Conservation (phyloP, 2,329 filamentous ascomycete species). For the Monilinia fructigena region DNA sequence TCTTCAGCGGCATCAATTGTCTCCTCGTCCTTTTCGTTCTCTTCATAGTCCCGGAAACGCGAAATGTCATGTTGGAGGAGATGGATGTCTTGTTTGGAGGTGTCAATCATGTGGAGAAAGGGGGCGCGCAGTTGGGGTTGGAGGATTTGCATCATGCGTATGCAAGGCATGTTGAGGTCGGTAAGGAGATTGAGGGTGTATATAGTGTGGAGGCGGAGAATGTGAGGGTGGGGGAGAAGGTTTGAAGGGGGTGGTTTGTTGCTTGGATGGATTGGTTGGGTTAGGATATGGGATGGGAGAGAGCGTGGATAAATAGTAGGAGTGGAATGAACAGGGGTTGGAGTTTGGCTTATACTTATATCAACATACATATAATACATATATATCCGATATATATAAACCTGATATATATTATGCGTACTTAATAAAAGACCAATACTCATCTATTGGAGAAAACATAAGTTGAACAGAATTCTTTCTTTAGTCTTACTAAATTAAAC, state of each 20-base stretch:
- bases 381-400: too few relatives aligned
- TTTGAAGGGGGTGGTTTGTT: not conserved
- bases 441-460: too few relatives aligned
- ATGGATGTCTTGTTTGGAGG: slow-evolving; percentile 55
- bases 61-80: slow-evolving; percentile 53
- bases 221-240: not conserved
- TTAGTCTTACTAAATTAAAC: too few relatives aligned
- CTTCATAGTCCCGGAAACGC: slow-evolving; percentile 56
- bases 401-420: too few relatives aligned
- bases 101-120: slow-evolving; percentile 38
- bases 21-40: slow-evolving; percentile 50
- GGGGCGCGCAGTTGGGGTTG: slow-evolving; percentile 34
- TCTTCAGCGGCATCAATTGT: slow-evolving; percentile 53
- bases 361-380: too few relatives aligned
- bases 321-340: too few relatives aligned
- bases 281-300: not conserved
- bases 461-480: too few relatives aligned
- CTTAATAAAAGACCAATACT: too few relatives aligned
- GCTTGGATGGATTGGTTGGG: not conserved
- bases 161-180: not conserved
- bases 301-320: not conserved
- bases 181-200: not conserved
- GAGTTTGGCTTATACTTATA: too few relatives aligned
- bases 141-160: slow-evolving; percentile 38
- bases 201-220: not conserved